Evolutionary conservation across 192 early-diverging fungal genomes (phyloP), one percentile per base, ranked within the genome.

Genomic region (Chytriomyces confervae): DNA sequence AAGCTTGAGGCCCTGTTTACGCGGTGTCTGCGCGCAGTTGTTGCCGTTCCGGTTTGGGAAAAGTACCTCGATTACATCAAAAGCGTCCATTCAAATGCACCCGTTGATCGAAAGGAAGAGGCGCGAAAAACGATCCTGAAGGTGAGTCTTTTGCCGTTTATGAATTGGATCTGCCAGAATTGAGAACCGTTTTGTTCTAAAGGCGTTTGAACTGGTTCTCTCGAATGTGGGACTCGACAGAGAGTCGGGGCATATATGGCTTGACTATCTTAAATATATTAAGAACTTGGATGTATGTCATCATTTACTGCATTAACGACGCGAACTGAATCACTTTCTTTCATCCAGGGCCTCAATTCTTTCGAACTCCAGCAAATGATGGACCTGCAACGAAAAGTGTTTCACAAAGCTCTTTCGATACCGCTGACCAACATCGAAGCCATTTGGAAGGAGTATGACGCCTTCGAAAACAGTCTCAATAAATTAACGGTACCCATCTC

Each of bases 361-460:
- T 95, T 92, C 87, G 95, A 97, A 84, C 94, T 97, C 72, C 95
- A 96, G 79, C 91, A 93, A 77, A 95, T 94, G 77, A 92, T 93
- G 90, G 94, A 94, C 61, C 80, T 83, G 44, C 88, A 96, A 84
- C 92, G 97, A 61, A 85, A 92, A 29, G 88, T 92, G 6, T 99
- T 91, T 75, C 94, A 96, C 72, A 86, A 88, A 45, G 97, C 95
- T 23, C 88, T 97, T n/a, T 84, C 89, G 46, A 94, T 95, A 44
- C 97, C 97, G 1, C 72, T 96, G 50, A 83, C 91, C 65, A 95
- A 96, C 62, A 89, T 99, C 13, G 96, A 97, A 71, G 87, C 92
- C 78, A 88, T 99, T 13, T 99, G 97, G 97, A 96, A 95, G 67
- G 91, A 96, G 50, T 97, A 97, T 82, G 97, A 99, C 82, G 82